phyloP scores from a whole-genome alignment of 116 monocot species.

The Papilionanthe hybrid region DNA sequence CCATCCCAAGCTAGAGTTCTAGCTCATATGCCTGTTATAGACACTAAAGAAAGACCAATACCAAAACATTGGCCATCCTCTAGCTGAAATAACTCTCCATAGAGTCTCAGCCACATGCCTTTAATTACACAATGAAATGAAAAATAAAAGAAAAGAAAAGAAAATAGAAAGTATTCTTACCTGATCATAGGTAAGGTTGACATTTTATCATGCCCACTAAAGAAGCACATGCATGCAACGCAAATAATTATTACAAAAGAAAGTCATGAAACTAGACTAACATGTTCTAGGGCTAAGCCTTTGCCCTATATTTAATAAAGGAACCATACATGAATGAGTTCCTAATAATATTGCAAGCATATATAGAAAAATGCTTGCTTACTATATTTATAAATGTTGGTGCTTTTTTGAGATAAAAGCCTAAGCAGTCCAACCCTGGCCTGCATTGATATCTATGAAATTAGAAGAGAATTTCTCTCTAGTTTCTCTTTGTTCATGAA shows the following conservation, averaged over 20 bases:
- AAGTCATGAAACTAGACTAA: too few relatives aligned
- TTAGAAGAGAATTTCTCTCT: neutral
- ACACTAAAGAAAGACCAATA: slow-evolving; percentile 15
- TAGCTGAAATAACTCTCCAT: slow-evolving; percentile 28
- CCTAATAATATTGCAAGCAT: slow-evolving; percentile 1
- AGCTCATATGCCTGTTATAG: neutral
- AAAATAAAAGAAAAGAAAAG: neutral
- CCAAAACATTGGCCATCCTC: slow-evolving; percentile 46
- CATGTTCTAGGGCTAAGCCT: too few relatives aligned
- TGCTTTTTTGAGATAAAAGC: neutral
- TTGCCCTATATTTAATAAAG: neutral
- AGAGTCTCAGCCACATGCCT: slow-evolving; percentile 33
- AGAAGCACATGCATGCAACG: neutral
- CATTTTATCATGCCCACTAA: neutral
- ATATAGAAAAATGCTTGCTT: neutral
- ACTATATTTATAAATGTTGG: neutral
- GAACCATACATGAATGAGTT: neutral
- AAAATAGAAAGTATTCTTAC: neutral
- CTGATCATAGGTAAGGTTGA: slow-evolving; percentile 17
- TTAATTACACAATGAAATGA: slow-evolving; percentile 17
- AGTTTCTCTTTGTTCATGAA: slow-evolving; percentile 2
- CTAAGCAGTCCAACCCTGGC: neutral
- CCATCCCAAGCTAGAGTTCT: slow-evolving; percentile 33
- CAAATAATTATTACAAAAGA: neutral
- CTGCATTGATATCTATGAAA: neutral